Conservation (phyloP, 306 rosid species). For the Hippophae rhamnoides region DNA sequence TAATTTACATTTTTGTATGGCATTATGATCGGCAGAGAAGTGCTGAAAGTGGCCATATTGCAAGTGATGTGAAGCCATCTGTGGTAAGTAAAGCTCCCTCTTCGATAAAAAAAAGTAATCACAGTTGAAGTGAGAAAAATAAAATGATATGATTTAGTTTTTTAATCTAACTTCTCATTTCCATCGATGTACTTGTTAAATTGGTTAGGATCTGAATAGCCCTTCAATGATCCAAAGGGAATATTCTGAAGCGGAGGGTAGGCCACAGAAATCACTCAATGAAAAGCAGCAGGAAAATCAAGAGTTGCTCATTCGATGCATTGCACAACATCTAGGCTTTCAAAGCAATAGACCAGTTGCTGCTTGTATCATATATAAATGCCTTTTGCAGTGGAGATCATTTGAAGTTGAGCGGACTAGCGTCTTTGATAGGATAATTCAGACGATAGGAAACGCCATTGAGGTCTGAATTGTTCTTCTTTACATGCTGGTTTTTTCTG, state of each 20-base stretch:
- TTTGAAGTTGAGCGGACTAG: slow-evolving; percentile 95
- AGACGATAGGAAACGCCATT: slow-evolving; percentile 83
- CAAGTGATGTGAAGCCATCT: slow-evolving; percentile 47
- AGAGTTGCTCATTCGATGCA: slow-evolving; percentile 70
- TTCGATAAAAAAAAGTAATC: not conserved
- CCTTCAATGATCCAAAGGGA: slow-evolving; percentile 62
- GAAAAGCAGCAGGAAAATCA: slow-evolving; percentile 99
- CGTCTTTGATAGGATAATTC: slow-evolving; percentile 90
- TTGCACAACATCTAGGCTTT: slow-evolving; percentile 90
- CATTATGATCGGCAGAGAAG: slow-evolving; percentile 42
- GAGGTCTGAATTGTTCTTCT: slow-evolving; percentile 52
- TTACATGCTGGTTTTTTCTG: slow-evolving; percentile 9
- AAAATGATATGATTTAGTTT: not conserved
- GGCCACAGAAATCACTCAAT: slow-evolving; percentile 93
- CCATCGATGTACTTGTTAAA: slow-evolving; percentile 11
- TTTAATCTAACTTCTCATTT: slow-evolving; percentile 10
- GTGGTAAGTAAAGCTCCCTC: slow-evolving; percentile 37
- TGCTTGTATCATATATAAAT: slow-evolving; percentile 91
- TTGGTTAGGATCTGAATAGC: slow-evolving; percentile 56
- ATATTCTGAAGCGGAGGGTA: slow-evolving; percentile 81
- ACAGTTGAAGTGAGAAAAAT: not conserved
- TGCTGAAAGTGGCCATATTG: slow-evolving; percentile 55
- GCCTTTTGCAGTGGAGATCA: slow-evolving; percentile 98
- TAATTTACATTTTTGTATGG: slow-evolving; percentile 19
- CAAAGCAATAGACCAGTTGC: slow-evolving; percentile 83